Evolutionary conservation across 306 rosid species (phyloP).

Genomic region (Trifolium pratense): DNA sequence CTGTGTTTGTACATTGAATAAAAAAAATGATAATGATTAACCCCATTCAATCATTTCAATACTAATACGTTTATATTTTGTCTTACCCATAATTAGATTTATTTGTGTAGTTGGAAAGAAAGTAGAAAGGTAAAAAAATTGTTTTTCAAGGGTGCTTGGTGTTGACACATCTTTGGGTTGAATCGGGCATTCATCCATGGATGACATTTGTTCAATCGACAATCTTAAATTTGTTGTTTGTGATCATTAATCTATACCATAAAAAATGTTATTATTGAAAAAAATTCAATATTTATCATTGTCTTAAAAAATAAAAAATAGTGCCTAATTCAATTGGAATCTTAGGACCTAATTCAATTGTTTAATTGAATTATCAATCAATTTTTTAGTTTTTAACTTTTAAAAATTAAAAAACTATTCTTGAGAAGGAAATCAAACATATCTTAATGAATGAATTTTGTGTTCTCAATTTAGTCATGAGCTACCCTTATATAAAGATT

Average conservation of each 20-base stretch:
- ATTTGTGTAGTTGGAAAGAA: neutral
- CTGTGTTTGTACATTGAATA: slow-evolving; percentile 7
- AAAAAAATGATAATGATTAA: slow-evolving; percentile 4
- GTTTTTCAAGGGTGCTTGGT: neutral
- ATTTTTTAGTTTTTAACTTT: too few relatives aligned
- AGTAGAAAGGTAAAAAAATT: neutral
- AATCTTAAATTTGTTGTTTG: neutral
- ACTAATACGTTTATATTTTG: slow-evolving; percentile 28
- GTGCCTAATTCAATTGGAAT: too few relatives aligned
- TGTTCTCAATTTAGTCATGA: too few relatives aligned
- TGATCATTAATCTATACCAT: neutral
- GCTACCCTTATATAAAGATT: too few relatives aligned
- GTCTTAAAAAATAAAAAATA: too few relatives aligned
- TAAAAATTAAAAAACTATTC: too few relatives aligned
- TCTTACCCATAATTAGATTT: neutral
- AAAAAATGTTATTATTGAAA: neutral
- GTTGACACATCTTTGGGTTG: neutral
- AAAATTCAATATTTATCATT: neutral
- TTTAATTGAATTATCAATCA: too few relatives aligned
- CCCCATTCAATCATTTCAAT: slow-evolving; percentile 5
- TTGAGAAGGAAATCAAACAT: too few relatives aligned
- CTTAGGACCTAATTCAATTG: too few relatives aligned
- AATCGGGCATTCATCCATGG: slow-evolving; percentile 1
- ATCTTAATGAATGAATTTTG: too few relatives aligned
- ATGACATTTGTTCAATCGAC: slow-evolving; percentile 33